Evolutionary conservation across 2,329 filamentous ascomycete genomes (phyloP), one percentile per base, ranked within the genome.

Genomic region (Fusarium brachygibbosum): DNA sequence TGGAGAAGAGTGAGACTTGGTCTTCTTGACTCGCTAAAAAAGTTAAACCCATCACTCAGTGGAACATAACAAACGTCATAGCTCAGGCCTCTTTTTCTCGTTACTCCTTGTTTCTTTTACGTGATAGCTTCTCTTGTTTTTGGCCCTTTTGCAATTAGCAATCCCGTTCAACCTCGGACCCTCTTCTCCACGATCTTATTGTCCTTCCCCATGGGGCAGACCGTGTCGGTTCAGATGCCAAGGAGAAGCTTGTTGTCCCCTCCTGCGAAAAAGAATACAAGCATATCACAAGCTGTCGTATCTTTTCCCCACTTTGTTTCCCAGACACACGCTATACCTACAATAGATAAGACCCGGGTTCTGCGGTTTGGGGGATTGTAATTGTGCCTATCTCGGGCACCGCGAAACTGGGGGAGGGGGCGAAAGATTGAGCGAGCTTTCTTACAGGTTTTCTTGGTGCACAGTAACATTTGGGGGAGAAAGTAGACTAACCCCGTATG

Each of bases 31-130:
- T 45, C 50, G 44, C 42, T 38, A 38, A 29, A 50, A 45, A 63
- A 45, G 17, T 50, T 12, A 44, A 29, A 14, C 31, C 64, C 63
- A 46, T 50, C 23, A 12, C 6, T 13, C 37, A 41, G 66, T 69
- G 66, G 66, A 55, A 54, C 50, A 57, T 12, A 25, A 9, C 6
- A 34, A 57, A 66, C 66, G 66, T 69, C 66, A 69, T 66, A 56
- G 61, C 41, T 46, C 13, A 21, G 7, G 19, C 2, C 29, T 42
- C 14, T 19, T 32, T 37, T 19, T 3, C 10, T n/a, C 3, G 17
- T 29, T 6, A 7, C 16, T 19, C 19, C 56, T 42, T 40, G 34
- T 57, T 70, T 55, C 50, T 69, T 57, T 69, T 70, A 70, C 66
- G 66, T 70, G 58, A 61, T 66, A 17, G 2, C 12, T 55, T 52